phyloP scores from a whole-genome alignment of 1,284 basidiomycete genomes.

The Melampsora larici-populina region DNA sequence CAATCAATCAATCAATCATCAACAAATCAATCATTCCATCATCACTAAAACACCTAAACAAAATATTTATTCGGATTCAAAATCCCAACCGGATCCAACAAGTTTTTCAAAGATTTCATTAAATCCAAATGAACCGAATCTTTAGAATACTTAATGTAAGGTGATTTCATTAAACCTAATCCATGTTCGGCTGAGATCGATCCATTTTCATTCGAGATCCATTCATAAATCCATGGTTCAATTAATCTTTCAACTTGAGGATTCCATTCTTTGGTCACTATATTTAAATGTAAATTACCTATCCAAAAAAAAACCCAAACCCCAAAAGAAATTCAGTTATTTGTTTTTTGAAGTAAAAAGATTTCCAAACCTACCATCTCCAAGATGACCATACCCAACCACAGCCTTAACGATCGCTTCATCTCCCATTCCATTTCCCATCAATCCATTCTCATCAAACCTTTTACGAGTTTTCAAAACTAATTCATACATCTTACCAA shows the following conservation, averaged over 20 bases:
- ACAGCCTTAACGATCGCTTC: constrained; percentile 69
- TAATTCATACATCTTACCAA: constrained; percentile 81
- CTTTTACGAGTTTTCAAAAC: constrained; percentile 77
- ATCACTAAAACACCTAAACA: too few relatives aligned
- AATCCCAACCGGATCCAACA: constrained; percentile 86
- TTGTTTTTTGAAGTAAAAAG: constrained; percentile 22
- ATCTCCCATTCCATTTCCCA: constrained; percentile 50
- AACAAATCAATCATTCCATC: too few relatives aligned
- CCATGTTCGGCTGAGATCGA: constrained; percentile 97
- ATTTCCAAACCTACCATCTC: constrained; percentile 68
- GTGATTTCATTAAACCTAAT: constrained; percentile 89
- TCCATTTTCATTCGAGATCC: constrained; percentile 69
- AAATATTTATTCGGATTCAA: constrained; percentile 76
- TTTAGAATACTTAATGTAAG: constrained; percentile 87
- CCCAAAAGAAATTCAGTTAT: too few relatives aligned
- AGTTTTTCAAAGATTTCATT: constrained; percentile 86
- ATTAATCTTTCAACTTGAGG: constrained; percentile 78
- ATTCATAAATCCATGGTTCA: constrained; percentile 93
- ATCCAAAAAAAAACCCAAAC: constrained; percentile 52
- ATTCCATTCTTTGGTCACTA: constrained; percentile 78
- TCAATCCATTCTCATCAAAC: constrained; percentile 69
- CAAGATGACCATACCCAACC: constrained; percentile 92
- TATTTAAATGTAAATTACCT: constrained; percentile 87
- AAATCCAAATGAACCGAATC: constrained; percentile 70
- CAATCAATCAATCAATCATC: too few relatives aligned